A percentile compares a stretch with the other conserved stretches of the same genome.
Conservation (phyloP, 257 asterid species). For the Datura wrightii region DNA sequence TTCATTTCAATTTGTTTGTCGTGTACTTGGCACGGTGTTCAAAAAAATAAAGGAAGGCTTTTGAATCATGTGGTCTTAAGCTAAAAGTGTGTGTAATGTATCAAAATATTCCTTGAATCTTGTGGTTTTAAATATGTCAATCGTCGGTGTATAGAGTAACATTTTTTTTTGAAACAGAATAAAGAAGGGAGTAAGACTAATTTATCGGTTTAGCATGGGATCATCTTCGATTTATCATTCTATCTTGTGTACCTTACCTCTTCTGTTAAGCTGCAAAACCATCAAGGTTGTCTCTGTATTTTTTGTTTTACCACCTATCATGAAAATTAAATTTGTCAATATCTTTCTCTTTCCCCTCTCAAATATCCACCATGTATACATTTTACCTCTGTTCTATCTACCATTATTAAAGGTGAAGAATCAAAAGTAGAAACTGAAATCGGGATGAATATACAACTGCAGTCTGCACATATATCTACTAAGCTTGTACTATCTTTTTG, state of each 20-base stretch:
- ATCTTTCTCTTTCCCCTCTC: background rate
- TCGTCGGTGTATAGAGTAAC: too few species aligned
- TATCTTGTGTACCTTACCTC: background rate
- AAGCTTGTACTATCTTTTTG: slow-evolving; percentile 40
- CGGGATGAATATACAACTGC: background rate
- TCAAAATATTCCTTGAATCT: background rate
- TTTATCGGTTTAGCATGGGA: background rate
- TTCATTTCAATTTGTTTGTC: background rate
- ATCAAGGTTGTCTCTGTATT: background rate
- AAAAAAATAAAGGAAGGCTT: background rate
- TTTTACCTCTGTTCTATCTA: background rate
- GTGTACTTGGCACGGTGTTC: background rate
- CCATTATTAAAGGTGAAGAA: background rate
- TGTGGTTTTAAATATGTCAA: background rate
- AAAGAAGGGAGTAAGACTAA: background rate
- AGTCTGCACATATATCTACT: background rate
- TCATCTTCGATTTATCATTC: background rate
- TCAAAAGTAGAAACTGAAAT: background rate
- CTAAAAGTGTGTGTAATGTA: background rate
- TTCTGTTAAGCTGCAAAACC: background rate
- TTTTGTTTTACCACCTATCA: background rate
- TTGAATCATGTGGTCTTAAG: background rate
- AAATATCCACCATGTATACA: background rate
- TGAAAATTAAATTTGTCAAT: background rate
- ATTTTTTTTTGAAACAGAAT: too few species aligned